Evolutionary conservation across 202 grass and related monocot genomes (phyloP).

Genomic region (Alloteropsis angusta): DNA sequence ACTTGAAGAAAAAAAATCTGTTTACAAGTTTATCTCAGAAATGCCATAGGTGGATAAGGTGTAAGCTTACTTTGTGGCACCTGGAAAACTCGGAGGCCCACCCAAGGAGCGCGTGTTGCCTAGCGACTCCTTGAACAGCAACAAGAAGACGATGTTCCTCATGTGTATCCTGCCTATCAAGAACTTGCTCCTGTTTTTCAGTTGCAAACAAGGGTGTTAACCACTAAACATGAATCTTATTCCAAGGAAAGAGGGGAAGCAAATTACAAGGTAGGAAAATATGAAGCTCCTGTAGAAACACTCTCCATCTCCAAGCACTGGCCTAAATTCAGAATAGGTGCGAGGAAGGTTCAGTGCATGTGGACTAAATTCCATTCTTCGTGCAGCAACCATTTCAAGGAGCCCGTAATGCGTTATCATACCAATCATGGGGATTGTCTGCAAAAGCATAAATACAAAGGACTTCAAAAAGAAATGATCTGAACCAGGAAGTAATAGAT

Average conservation of each 20-base stretch:
- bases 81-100: background rate
- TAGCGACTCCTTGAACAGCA: conserved; percentile 19
- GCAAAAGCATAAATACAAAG: background rate
- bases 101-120: background rate
- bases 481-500: background rate
- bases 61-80: conserved; percentile 11
- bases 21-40: background rate
- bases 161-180: conserved; percentile 29
- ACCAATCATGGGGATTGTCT: background rate
- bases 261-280: conserved; percentile 38
- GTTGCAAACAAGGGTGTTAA: background rate
- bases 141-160: conserved; percentile 28
- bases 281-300: conserved; percentile 50
- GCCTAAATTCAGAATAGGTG: conserved; percentile 15
- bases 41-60: background rate
- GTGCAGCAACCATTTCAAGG: background rate
- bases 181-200: conserved; percentile 35
- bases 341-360: background rate
- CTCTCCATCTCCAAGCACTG: conserved; percentile 27
- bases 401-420: background rate
- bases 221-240: background rate
- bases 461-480: background rate
- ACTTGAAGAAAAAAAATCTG: conserved; percentile 16
- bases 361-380: background rate
- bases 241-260: background rate